These are phyloP conservation scores for Hypoxylon sp. DNA, from an alignment of 2,329 filamentous ascomycete genomes.

Conservation along the genomic window DNA sequence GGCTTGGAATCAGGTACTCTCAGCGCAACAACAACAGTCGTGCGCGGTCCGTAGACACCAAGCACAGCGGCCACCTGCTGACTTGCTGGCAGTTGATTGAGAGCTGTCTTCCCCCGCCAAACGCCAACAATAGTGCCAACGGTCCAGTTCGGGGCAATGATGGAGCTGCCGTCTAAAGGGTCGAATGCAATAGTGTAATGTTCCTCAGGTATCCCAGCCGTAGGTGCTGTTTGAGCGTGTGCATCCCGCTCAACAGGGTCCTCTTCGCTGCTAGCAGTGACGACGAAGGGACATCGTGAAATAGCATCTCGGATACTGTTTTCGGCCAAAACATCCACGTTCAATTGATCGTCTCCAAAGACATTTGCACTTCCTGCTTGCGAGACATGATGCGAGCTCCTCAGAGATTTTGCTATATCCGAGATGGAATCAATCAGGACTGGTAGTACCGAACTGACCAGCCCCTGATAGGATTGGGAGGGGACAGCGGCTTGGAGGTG, in stretches of 20 bases:
- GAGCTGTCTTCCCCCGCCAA: conserved; percentile 60
- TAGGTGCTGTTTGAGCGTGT: neutral
- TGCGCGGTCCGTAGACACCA: conserved; percentile 64
- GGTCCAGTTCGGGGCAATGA: conserved; percentile 66
- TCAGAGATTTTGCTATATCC: conserved; percentile 55
- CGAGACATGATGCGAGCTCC: conserved; percentile 55
- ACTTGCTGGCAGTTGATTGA: conserved; percentile 50
- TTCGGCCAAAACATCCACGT: conserved; percentile 65
- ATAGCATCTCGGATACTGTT: conserved; percentile 56
- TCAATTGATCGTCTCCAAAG: conserved; percentile 68
- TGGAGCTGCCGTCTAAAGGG: conserved; percentile 69
- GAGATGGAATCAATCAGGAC: conserved; percentile 56
- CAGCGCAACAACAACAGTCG: conserved; percentile 64
- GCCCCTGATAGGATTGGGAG: conserved; percentile 35
- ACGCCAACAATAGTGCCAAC: conserved; percentile 68
- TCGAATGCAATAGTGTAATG: conserved; percentile 69
- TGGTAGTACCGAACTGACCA: conserved; percentile 58
- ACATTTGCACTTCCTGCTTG: conserved; percentile 60
- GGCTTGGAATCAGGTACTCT: conserved; percentile 52
- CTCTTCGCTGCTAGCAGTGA: conserved; percentile 67
- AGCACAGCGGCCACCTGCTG: conserved; percentile 60
- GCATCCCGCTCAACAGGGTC: conserved; percentile 61
- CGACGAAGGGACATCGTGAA: conserved; percentile 54
- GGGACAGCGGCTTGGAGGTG: conserved; percentile 22
- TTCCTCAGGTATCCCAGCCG: conserved; percentile 44